Percentiles rank a stretch among this genome's conserved stretches.
Conservation (phyloP, 139 green algal species). For the Chloropicon primus region DNA sequence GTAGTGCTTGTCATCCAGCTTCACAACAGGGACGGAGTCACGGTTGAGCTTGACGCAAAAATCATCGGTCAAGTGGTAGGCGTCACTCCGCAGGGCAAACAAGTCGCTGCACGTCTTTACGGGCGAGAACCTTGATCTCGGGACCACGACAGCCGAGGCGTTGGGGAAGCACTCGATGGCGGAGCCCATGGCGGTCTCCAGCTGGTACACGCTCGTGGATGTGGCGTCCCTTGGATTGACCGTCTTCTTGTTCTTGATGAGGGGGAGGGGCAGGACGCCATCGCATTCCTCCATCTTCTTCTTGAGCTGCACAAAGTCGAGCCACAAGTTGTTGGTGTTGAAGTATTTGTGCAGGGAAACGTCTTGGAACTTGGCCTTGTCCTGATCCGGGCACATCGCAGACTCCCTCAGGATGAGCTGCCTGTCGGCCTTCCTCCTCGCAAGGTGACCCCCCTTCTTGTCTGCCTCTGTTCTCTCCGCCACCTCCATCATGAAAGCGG, state of each 20-base stretch:
- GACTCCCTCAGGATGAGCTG: conserved; percentile 70
- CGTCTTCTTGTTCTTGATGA: conserved; percentile 93
- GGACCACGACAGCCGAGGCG: conserved; percentile 70
- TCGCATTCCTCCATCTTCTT: conserved; percentile 16
- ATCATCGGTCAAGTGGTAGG: conserved; percentile 8
- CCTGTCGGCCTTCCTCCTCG: conserved; percentile 35
- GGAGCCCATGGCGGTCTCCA: conserved; percentile 79
- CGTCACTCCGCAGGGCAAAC: conserved; percentile 61
- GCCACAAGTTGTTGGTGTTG: conserved; percentile 95
- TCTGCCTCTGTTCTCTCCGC: conserved; percentile 67
- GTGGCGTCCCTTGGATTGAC: conserved; percentile 70
- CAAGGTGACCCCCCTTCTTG: conserved; percentile 87
- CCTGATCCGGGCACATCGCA: conserved; percentile 60
- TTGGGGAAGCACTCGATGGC: conserved; percentile 83
- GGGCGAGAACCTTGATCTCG: conserved; percentile 73
- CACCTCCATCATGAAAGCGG: conserved; percentile 83
- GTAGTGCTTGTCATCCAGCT: conserved; percentile 64
- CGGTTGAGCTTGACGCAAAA: conserved; percentile 8
- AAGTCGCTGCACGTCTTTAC: conserved; percentile 88
- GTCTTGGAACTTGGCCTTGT: conserved; percentile 80
- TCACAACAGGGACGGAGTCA: conserved; percentile 40
- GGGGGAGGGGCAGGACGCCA: conserved; percentile 57
- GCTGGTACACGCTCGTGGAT: conserved; percentile 58
- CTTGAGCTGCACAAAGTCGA: conserved; percentile 57
- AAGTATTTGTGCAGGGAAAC: conserved; percentile 69